These are phyloP conservation scores for Blastomyces silverae DNA, from an alignment of 2,329 filamentous ascomycete genomes.

Conservation along the genomic window DNA sequence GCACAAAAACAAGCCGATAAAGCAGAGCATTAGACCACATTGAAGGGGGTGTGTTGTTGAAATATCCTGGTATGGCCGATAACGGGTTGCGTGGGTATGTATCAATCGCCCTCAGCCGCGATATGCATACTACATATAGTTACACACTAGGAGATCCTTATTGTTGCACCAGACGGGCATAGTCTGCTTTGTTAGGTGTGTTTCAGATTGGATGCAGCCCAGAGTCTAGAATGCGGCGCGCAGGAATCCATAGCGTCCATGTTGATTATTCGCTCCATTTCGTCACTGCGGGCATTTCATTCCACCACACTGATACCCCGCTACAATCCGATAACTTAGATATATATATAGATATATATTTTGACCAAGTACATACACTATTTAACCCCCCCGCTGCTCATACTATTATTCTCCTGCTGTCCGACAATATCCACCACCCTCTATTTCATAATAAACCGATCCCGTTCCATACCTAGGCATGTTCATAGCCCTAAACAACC, in stretches of 20 bases:
- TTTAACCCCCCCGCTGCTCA: neutral
- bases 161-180: constrained; percentile 1
- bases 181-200: constrained; percentile 5
- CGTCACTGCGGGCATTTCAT: neutral
- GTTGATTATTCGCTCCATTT: neutral
- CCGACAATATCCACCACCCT: neutral
- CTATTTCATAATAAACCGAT: neutral
- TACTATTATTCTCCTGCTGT: neutral
- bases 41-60: neutral
- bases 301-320: neutral
- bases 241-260: no score
- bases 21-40: neutral
- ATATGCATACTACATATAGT: neutral
- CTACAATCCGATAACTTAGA: neutral
- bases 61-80: neutral
- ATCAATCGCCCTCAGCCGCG: neutral
- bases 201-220: neutral
- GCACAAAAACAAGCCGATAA: neutral
- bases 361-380: constrained; percentile 6
- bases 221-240: neutral
- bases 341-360: neutral
- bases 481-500: no score
- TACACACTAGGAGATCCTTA: neutral
- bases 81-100: no score
- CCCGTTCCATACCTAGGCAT: no score